Conservation (phyloP, 208 protist genomes). For the Leishmania mexicana region DNA sequence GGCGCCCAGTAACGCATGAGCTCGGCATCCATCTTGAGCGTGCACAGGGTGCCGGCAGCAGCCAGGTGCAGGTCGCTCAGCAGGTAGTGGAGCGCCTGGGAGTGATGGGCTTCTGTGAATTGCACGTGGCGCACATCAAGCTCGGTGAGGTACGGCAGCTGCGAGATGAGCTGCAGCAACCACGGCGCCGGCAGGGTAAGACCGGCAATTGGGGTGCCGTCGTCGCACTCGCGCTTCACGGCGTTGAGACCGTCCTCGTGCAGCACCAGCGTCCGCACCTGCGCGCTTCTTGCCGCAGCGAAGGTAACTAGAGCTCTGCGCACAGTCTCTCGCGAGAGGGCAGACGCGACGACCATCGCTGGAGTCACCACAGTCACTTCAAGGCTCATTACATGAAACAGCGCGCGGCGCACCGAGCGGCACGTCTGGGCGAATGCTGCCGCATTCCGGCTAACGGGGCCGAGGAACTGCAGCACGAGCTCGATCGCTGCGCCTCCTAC, state of each 20-base stretch:
- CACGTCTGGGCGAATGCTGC: slow-evolving; percentile 49
- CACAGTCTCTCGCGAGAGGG: slow-evolving; percentile 26
- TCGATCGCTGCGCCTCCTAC: slow-evolving; percentile 40
- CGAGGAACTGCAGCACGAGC: slow-evolving; percentile 44
- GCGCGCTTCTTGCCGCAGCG: slow-evolving; percentile 25
- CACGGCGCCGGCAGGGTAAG: slow-evolving; percentile 30
- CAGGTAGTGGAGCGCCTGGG: slow-evolving; percentile 39
- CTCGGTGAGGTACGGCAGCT: slow-evolving; percentile 45
- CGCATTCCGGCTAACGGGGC: slow-evolving; percentile 22
- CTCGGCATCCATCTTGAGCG: slow-evolving; percentile 66
- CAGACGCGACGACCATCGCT: slow-evolving; percentile 26
- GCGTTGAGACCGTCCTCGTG: slow-evolving; percentile 34
- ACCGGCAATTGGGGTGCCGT: slow-evolving; percentile 15
- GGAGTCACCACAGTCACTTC: slow-evolving; percentile 52
- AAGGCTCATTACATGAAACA: slow-evolving; percentile 19
- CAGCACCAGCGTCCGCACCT: slow-evolving; percentile 45
- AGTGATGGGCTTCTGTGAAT: slow-evolving; percentile 31
- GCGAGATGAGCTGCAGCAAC: slow-evolving; percentile 45
- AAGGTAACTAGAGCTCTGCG: slow-evolving; percentile 37
- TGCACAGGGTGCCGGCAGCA: slow-evolving; percentile 45
- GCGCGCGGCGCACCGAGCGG: slow-evolving; percentile 46
- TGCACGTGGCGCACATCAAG: slow-evolving; percentile 80
- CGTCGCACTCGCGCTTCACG: slow-evolving; percentile 32
- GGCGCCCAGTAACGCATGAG: slow-evolving; percentile 60
- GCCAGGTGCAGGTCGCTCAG: slow-evolving; percentile 76